phyloP scores from a whole-genome alignment of 179 eudicot genomes.

The Silene vulgaris region DNA sequence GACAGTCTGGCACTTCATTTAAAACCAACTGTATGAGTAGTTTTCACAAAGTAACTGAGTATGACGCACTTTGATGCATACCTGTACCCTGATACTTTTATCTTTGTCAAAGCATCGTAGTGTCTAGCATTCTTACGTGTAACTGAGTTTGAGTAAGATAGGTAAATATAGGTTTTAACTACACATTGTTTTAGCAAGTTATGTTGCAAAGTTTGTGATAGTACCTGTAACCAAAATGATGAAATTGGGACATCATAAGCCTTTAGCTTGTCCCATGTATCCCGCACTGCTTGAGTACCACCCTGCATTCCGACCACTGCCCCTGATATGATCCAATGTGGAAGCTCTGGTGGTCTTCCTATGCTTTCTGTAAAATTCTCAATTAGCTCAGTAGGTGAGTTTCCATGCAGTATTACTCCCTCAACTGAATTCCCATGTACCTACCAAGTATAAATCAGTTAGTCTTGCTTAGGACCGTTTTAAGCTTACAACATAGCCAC shows the following conservation, averaged over 20 bases:
- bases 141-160: background rate
- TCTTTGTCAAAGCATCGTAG: too few species aligned
- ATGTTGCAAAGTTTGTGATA: background rate
- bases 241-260: constrained; percentile 71
- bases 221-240: constrained; percentile 96
- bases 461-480: too few species aligned
- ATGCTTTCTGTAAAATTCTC: constrained; percentile 72
- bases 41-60: background rate
- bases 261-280: constrained; percentile 49
- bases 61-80: too few species aligned
- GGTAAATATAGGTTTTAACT: background rate
- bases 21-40: background rate
- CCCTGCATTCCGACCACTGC: constrained; percentile 98
- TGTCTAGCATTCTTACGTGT: background rate
- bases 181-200: background rate
- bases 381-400: constrained; percentile 73
- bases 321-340: constrained; percentile 86
- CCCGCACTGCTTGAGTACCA: constrained; percentile 68
- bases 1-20: background rate
- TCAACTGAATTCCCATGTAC: constrained; percentile 57
- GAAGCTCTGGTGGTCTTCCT: constrained; percentile 90
- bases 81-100: too few species aligned
- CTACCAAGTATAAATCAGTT: constrained; percentile 31
- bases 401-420: constrained; percentile 75
- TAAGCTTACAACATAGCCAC: too few species aligned